Base-by-base conservation (phyloP, 129 eudicot species). In the Flaveria bidentis region DNA sequence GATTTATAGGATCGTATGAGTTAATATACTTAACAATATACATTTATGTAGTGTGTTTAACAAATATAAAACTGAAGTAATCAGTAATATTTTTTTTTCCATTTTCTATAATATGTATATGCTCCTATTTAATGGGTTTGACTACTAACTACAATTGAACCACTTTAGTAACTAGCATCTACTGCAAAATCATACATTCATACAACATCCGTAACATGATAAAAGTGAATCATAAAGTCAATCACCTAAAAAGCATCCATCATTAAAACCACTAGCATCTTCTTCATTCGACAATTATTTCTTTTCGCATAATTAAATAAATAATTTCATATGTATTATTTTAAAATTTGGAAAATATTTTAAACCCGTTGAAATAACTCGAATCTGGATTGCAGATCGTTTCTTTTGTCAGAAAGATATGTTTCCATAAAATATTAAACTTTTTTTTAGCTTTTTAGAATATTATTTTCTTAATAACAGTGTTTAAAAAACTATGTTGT, bases 161-260 rank as follows among this genome's bases (percentile, higher is more conserved):
- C 75, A 67, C 8, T 69, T 68, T 67, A 39, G 58, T 75, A 67
- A 66, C 18, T 22, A 66, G 22, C 41, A 50, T 22, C 41, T 36
- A 23, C 20, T 18, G 52, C 51, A 66, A 36, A 66, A 28, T 28
- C 30, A 28, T 28, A 28, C 30, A 2, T 2, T 28, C 30, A 28
- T 28, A 28, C 30, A 2, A 16, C 53, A 51, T 67, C 57, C 16
- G 18, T 68, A 55, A 42, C 75, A 69, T 69, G 81, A 78, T 78
- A 56, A 78, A 57, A 78, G 62, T 56, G 61, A 76, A 78, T 47
- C 70, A 57, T 78, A 78, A 78, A 78, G 82, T 60, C 69, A 41
- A 69, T 68, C 70, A 78, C 82, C 76, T 45, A 44, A 78, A 67
- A 78, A 69, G 69, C 69, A 69, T 30, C 22, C 70, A 69, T 78